phyloP scores from a whole-genome alignment of 2,329 filamentous ascomycete genomes.

The Rutstroemia sp. region DNA sequence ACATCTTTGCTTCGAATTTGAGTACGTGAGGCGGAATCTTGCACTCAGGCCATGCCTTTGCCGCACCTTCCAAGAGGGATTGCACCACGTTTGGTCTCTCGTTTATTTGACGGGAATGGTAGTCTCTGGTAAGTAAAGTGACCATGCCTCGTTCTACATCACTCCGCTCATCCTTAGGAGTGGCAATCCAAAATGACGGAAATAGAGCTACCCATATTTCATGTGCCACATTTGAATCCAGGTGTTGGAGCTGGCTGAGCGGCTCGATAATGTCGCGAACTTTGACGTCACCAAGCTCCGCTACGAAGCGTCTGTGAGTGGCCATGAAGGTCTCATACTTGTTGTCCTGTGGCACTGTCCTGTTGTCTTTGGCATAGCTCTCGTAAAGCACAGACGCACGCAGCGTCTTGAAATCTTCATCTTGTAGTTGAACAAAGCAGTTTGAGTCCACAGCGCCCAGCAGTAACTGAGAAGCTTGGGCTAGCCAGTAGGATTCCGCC shows the following conservation, averaged over 20 bases:
- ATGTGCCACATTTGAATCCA: constrained; percentile 73
- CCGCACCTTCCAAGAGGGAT: constrained; percentile 80
- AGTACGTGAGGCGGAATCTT: constrained; percentile 93
- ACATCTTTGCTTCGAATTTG: constrained; percentile 90
- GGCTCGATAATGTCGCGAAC: constrained; percentile 85
- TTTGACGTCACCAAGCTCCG: constrained; percentile 77
- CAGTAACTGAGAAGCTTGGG: constrained; percentile 88
- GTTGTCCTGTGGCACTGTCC: constrained; percentile 69
- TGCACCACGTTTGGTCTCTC: constrained; percentile 94
- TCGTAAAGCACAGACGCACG: constrained; percentile 67
- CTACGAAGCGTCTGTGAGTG: constrained; percentile 74
- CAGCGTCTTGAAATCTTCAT: constrained; percentile 76
- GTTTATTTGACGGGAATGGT: constrained; percentile 88
- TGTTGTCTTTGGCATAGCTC: constrained; percentile 62
- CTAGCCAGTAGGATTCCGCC: constrained; percentile 91
- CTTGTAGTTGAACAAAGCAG: constrained; percentile 66
- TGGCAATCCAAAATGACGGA: constrained; percentile 87
- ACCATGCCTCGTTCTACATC: constrained; percentile 91
- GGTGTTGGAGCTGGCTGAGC: constrained; percentile 84
- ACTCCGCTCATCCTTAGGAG: constrained; percentile 77
- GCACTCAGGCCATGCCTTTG: constrained; percentile 76
- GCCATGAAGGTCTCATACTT: constrained; percentile 73
- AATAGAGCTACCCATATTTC: constrained; percentile 89
- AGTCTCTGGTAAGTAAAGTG: constrained; percentile 87
- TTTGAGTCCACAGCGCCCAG: constrained; percentile 87